Conservation (phyloP, 2,329 filamentous ascomycete genomes). For the Penicillium psychrosexuale region DNA sequence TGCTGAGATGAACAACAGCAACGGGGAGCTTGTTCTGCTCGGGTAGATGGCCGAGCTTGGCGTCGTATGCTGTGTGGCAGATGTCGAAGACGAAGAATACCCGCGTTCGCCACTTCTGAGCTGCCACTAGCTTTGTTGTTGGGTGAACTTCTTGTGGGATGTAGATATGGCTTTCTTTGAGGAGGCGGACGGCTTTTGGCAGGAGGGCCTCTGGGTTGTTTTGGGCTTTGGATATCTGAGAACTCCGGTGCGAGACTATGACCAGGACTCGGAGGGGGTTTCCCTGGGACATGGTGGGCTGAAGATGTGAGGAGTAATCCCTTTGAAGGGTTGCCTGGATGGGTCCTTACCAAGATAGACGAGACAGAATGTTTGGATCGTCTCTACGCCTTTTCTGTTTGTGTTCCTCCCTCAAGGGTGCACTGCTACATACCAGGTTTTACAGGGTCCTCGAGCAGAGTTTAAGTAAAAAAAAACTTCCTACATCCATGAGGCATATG, state of each 20-base stretch:
- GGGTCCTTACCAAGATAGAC: background rate
- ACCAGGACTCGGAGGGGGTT: constrained; percentile 23
- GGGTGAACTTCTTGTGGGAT: background rate
- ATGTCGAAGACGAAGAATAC: constrained; percentile 30
- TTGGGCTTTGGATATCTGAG: constrained; percentile 15
- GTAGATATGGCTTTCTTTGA: constrained; percentile 16
- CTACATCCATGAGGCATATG: background rate
- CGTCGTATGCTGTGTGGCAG: constrained; percentile 21
- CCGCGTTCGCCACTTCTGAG: constrained; percentile 23
- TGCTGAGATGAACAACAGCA: constrained; percentile 24
- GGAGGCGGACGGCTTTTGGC: constrained; percentile 17
- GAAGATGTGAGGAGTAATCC: background rate
- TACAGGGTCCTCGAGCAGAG: background rate
- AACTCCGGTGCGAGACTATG: constrained; percentile 24
- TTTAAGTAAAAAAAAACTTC: background rate
- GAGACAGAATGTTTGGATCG: background rate
- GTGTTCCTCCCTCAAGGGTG: too few species aligned
- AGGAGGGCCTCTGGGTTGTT: constrained; percentile 20
- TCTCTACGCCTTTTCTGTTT: background rate
- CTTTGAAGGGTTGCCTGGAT: background rate
- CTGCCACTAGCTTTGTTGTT: constrained; percentile 19
- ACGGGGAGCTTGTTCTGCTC: constrained; percentile 28
- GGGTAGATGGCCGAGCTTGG: constrained; percentile 22
- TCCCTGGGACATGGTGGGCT: constrained; percentile 10
- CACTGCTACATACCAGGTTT: background rate